Evolutionary conservation across 208 protist species (phyloP), one percentile per base, ranked within the genome.

Genomic region (Vickermania ingenoplastis): DNA sequence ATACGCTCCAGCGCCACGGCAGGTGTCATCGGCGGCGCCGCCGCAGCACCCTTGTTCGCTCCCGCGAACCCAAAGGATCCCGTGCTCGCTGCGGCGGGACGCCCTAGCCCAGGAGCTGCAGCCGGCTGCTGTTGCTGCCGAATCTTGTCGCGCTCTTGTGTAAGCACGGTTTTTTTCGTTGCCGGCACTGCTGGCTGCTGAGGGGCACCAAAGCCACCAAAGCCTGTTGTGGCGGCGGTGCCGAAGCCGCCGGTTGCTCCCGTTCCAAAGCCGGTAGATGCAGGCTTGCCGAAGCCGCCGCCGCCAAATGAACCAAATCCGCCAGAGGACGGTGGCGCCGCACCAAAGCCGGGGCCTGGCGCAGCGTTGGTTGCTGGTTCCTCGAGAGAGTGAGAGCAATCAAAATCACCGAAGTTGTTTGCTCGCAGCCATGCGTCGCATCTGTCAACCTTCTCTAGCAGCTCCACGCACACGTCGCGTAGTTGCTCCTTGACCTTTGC

Each of bases 361-460:
- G 67, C 5, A 27, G 41, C 50, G n/a, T 59, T 60, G 3, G 67
- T 64, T 28, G 86, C 49, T 22, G 62, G 53, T 60, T 92, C 79
- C 28, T 78, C 62, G 26, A 92, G 63, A 0, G 79, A 80, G 64
- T 89, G 73, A 13, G 63, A 58, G 56, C 79, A 83, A 60, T 86
- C 81, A 65, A 83, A 90, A 49, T 59, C 68, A 7, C 59, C 61
- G 28, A 86, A 65, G 29, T 80, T 63, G 29, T 79, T 75, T 17
- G 65, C 71, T 13, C 49, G 60, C 29, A 90, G 77, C 79, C 80
- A 90, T 24, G 63, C 59, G 48, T 91, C 71, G 65, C 77, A 85
- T 60, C 72, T 63, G 36, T 82, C 73, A 13, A 90, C 62, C 31
- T 93, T 76, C 13, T 71, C 67, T 25, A 78, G 58, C 3, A 93